Evolutionary conservation across 805 yeast genomes (phyloP).

Genomic region (Myxozyma sirexii): DNA sequence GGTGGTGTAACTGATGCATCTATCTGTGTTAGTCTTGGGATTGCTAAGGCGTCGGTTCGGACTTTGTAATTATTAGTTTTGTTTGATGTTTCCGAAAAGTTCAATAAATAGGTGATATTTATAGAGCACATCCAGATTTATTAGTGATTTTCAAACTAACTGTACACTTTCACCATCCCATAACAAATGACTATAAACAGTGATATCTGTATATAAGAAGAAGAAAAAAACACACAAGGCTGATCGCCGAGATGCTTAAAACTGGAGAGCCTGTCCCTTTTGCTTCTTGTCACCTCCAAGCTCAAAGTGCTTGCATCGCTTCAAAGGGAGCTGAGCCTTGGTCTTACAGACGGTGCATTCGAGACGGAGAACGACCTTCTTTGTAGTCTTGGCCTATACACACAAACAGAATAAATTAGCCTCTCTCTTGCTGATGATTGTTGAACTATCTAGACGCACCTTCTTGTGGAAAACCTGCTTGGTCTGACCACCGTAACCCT

Average conservation of each 20-base stretch:
- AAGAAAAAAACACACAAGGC: not conserved
- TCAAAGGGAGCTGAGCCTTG: slow-evolving; percentile 95
- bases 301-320: slow-evolving; percentile 99
- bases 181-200: not conserved
- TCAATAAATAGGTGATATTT: no score
- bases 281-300: slow-evolving; percentile 99
- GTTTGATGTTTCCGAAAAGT: no score
- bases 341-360: slow-evolving; percentile 99
- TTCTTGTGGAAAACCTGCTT: slow-evolving; percentile 99
- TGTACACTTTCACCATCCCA: not conserved
- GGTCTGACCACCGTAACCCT: slow-evolving; percentile 99
- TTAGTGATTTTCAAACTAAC: not conserved
- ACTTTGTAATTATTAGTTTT: no score
- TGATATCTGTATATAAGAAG: not conserved
- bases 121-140: no score
- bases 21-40: no score
- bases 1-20: no score
- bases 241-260: slow-evolving; percentile 55
- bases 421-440: not conserved
- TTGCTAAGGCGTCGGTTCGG: no score
- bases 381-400: slow-evolving; percentile 88
- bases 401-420: not conserved
- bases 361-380: slow-evolving; percentile 98
- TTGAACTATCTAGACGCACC: slow-evolving; percentile 34
- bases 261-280: slow-evolving; percentile 99